Evolutionary conservation across 495 filamentous ascomycete genomes (phyloP).

Genomic region (Geopyxis carbonaria): DNA sequence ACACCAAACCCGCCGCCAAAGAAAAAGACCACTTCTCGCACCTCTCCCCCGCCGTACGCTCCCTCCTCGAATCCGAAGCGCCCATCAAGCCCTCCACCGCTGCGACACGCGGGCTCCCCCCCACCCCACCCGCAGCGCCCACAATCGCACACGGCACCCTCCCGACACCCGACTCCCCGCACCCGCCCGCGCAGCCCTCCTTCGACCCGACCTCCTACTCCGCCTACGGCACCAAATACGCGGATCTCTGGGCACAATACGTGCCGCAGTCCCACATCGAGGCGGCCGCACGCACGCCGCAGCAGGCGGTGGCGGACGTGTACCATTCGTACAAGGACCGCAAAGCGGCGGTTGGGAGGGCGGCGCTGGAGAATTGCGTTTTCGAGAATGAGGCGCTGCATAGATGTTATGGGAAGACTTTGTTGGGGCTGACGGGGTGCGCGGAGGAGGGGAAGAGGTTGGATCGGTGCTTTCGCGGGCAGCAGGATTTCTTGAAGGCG

Average conservation of each 20-base stretch:
- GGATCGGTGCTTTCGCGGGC: constrained; percentile 65
- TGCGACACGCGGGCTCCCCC: constrained; percentile 35
- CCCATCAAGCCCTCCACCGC: constrained; percentile 37
- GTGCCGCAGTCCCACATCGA: constrained; percentile 47
- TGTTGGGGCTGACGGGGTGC: constrained; percentile 54
- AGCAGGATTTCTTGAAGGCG: constrained; percentile 72
- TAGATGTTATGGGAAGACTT: constrained; percentile 56
- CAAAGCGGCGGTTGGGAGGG: constrained; percentile 54
- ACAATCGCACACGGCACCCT: constrained; percentile 12
- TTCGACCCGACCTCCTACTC: constrained; percentile 32
- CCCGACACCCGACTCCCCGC: constrained; percentile 8
- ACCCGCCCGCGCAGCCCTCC: constrained; percentile 18
- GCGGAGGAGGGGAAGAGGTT: constrained; percentile 49
- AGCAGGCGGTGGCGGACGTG: constrained; percentile 56
- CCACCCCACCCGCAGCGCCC: constrained; percentile 16
- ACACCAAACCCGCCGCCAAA: constrained; percentile 25
- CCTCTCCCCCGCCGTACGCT: constrained; percentile 67
- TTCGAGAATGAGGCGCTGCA: constrained; percentile 60
- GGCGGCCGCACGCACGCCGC: constrained; percentile 44
- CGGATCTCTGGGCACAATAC: constrained; percentile 85
- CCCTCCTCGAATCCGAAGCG: constrained; percentile 70
- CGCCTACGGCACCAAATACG: constrained; percentile 65
- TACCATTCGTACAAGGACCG: constrained; percentile 71
- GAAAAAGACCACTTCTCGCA: constrained; percentile 55
- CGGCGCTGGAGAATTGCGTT: constrained; percentile 86